Percentiles rank a stretch among this genome's conserved stretches.
phyloP scores from a whole-genome alignment of 306 rosid genomes.

The Cicer chorassanicum region DNA sequence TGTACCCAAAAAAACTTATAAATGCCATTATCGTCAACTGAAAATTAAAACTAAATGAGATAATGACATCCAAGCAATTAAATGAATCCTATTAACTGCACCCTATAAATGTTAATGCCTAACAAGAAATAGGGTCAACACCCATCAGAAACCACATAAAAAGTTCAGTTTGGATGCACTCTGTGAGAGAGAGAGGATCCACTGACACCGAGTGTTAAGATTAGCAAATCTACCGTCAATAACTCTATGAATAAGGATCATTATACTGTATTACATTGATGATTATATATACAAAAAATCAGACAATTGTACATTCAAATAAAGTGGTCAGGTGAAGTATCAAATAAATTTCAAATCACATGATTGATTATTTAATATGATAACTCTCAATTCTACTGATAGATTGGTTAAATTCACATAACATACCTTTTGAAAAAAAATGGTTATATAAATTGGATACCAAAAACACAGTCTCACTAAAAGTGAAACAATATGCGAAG shows the following conservation, averaged over 20 bases:
- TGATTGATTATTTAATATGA: not conserved
- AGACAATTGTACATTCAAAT: not conserved
- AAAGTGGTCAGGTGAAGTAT: not conserved
- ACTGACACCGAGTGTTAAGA: not conserved
- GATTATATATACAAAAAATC: not conserved
- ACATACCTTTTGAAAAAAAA: not conserved
- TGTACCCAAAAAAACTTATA: not conserved
- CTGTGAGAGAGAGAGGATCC: not conserved
- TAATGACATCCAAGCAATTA: constrained; percentile 3
- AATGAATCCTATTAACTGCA: not conserved
- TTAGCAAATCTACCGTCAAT: not conserved
- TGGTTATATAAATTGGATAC: not conserved
- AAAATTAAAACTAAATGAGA: not conserved
- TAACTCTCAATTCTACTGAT: not conserved
- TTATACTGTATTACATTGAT: not conserved
- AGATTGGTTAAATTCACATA: not conserved
- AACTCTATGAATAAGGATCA: not conserved
- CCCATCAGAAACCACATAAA: constrained; percentile 2
- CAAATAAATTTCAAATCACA: not conserved
- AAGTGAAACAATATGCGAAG: not conserved
- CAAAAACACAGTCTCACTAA: constrained; percentile 8
- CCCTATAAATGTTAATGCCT: constrained; percentile 4
- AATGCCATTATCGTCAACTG: not conserved
- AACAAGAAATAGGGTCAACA: constrained; percentile 22
- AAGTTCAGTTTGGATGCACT: not conserved